Evolutionary conservation across 163 green algal genomes (phyloP), one percentile per base, ranked within the genome.

Genomic region (Chlorella variabilis): DNA sequence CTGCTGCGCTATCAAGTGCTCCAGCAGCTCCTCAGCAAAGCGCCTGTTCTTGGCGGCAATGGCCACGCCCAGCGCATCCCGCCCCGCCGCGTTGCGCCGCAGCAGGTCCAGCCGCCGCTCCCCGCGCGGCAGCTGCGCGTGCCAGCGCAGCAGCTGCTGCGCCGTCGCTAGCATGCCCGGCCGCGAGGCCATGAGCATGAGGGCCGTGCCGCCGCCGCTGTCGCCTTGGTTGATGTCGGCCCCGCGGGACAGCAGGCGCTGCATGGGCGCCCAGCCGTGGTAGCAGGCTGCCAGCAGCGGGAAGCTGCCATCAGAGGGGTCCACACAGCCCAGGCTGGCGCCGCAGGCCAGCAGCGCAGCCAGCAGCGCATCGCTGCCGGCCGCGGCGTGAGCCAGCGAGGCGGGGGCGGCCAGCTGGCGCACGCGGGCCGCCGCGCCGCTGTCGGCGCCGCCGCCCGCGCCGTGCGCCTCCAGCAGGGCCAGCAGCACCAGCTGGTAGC

Each of bases 321-420:
- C 59, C 39, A 81, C 58, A 5, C 58, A 61, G 3, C 5, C 41
- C 29, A 63, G n/a, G 21, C 59, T 71, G 29, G 33, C 33, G 23
- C 65, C 66, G 23, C 49, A 41, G 9, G 49, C n/a, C 38, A 83
- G 66, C 66, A 77, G 38, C 0, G 66, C 66, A n/a, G 42, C 63
- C 33, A 83, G 77, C 49, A 83, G 39, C 18, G 49, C 36, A n/a
- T 62, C 77, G 51, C 77, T 83, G 66, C 77, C 77, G 8, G 77
- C 77, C 2, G 77, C 77, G 0, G 77, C 77, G 17, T 48, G 38
- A 1, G 77, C 66, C 49, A 83, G 27, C 21, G n/a, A 25, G n/a
- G 39, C 59, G 2, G 75, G 73, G 8, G 36, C 48, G 15, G 56
- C 71, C 54, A 70, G 54, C 38, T 58, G 27, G 18, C 73, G 73